Conservation (phyloP, 2,329 filamentous ascomycete species). For the Teratosphaeria gauchensis region DNA sequence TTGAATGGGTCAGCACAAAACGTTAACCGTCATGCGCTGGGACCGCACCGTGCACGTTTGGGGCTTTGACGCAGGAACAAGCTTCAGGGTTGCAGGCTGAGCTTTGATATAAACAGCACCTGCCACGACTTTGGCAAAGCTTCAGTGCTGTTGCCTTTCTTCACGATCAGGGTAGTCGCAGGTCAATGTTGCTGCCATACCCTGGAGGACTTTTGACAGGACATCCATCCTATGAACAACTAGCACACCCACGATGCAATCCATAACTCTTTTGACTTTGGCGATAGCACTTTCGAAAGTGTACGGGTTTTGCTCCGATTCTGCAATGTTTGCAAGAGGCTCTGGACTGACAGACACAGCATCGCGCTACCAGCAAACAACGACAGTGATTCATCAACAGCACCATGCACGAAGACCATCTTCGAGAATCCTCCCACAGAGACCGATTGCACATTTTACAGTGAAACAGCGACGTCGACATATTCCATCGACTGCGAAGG, state of each 20-base stretch:
- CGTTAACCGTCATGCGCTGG: not conserved
- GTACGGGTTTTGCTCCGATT: no score
- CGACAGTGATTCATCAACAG: not conserved
- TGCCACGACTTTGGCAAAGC: not conserved
- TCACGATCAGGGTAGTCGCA: not conserved
- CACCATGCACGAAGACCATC: not conserved
- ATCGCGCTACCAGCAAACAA: not conserved
- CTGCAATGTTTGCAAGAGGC: no score
- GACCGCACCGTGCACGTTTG: not conserved
- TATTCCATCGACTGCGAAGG: conserved; percentile 3
- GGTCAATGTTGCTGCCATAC: not conserved
- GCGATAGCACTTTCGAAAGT: not conserved
- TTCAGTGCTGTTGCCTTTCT: not conserved
- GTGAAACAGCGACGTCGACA: conserved; percentile 2
- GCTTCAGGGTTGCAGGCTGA: not conserved
- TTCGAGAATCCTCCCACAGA: not conserved
- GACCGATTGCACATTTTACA: conserved; percentile 1
- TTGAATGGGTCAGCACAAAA: not conserved
- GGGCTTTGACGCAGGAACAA: not conserved
- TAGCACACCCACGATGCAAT: not conserved
- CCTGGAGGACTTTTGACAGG: not conserved
- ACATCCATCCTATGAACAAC: not conserved
- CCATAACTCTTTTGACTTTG: not conserved
- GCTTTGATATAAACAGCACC: not conserved
- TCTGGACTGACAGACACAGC: not conserved